Evolutionary conservation across 2,329 filamentous ascomycete species (phyloP), one percentile per base, ranked within the genome.

Genomic region (Colletotrichum scovillei): DNA sequence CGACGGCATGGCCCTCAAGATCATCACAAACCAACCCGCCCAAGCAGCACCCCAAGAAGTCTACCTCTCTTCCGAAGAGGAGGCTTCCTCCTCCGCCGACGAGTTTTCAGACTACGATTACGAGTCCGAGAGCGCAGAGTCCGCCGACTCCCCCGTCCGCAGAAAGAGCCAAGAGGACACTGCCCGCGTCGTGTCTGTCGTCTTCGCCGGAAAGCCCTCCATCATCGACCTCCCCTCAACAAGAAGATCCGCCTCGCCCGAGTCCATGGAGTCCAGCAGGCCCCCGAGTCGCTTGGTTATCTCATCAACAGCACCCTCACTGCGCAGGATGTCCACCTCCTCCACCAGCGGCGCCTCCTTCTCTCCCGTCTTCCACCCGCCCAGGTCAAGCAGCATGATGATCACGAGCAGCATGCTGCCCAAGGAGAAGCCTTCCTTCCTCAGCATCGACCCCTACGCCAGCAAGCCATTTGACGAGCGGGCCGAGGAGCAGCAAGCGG

Each of bases 11-110:
- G 77, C 77, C 57, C 77, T 86, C 9, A 83, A 82, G 76, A 76
- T 84, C 35, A 55, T 68, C 28, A 68, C 70, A 66, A 66, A 69
- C 75, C 79, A 81, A 74, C 78, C 72, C 49, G 78, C 82, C 16
- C 82, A 85, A 59, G 82, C 84, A 26, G 83, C 85, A 2, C 88
- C 89, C 6, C 90, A 91, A 79, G 88, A 91, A 69, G 78, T 89
- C 71, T 92, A 92, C 79, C 87, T 92, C 30, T 92, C 90, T 2
- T 92, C 90, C 0, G 91, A 92, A 76, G 91, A 92, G 78, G 91
- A 92, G 75, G 89, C 87, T 35, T 92, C 90, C 1, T 90, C 90
- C 1, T 89, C 88, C 22, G 88, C 88, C 58, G 90, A 90, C 80
- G 87, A 90, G 80, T 88, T 88, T 74, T 91, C 89, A 68, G 88